Evolutionary conservation across 352 stramenopile species (phyloP).

Genomic region (Phytopythium sindhum): DNA sequence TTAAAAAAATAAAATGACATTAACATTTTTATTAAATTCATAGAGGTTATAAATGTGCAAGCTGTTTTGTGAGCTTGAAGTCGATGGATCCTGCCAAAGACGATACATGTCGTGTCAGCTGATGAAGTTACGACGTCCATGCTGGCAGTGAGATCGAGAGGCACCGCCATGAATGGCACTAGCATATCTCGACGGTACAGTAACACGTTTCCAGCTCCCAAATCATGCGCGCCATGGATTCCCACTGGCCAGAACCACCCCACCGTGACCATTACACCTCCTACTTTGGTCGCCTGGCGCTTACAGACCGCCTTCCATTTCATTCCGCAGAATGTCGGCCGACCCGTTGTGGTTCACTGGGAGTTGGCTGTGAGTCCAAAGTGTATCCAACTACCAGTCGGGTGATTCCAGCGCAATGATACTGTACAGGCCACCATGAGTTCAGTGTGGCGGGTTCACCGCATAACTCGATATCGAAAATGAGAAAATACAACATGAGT

Average conservation of each 20-base stretch:
- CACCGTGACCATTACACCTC: neutral
- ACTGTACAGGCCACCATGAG: neutral
- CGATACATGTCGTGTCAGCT: neutral
- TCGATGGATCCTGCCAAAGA: neutral
- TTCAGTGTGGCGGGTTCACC: neutral
- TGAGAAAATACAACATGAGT: neutral
- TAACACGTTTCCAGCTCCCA: neutral
- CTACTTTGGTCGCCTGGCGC: neutral
- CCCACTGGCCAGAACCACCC: neutral
- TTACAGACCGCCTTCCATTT: neutral
- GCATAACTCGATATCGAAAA: neutral
- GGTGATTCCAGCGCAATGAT: neutral
- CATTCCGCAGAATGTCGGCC: neutral
- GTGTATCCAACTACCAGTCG: too few relatives aligned
- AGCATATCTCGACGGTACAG: neutral
- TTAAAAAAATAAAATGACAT: neutral
- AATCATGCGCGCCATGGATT: neutral
- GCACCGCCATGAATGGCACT: too few relatives aligned
- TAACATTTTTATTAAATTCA: neutral
- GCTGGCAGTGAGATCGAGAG: too few relatives aligned
- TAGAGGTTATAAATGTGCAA: neutral
- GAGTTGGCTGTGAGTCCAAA: too few relatives aligned
- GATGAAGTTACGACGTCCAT: too few relatives aligned
- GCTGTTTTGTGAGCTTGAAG: neutral
- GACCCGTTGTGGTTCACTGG: too few relatives aligned